phyloP scores from a whole-genome alignment of 106 monocot species.

The Allium cepa region DNA sequence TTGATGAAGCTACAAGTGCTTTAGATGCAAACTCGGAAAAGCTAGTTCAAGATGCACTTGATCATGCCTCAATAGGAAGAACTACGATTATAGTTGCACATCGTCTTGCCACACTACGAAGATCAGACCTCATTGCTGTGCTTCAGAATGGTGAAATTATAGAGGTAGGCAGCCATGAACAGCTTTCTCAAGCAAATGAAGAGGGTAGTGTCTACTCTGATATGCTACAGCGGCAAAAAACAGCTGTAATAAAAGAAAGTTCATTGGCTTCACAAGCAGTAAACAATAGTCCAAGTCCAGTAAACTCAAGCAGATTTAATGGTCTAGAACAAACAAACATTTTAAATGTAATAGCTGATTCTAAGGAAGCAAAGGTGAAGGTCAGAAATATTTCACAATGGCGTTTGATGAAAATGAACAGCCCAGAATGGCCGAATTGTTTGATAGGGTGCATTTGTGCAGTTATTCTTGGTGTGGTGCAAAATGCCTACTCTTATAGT shows the following conservation, averaged over 20 bases:
- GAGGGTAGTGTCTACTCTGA: slow-evolving; percentile 12
- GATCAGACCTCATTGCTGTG: slow-evolving; percentile 15
- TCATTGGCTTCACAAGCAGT: neutral
- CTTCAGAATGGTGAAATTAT: slow-evolving; percentile 12
- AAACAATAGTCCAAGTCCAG: neutral
- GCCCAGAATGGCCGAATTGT: slow-evolving; percentile 18
- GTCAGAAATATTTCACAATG: slow-evolving; percentile 8
- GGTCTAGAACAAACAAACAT: neutral
- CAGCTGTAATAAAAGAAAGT: neutral
- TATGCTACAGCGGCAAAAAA: slow-evolving; percentile 11
- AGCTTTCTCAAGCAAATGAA: slow-evolving; percentile 13
- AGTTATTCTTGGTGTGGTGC: slow-evolving; percentile 5
- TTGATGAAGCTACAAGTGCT: slow-evolving; percentile 24
- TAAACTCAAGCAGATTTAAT: neutral
- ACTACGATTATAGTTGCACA: slow-evolving; percentile 25
- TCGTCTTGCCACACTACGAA: slow-evolving; percentile 17
- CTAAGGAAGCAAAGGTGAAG: neutral
- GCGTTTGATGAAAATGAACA: slow-evolving; percentile 15
- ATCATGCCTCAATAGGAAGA: slow-evolving; percentile 15
- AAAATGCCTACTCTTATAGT: slow-evolving; percentile 1
- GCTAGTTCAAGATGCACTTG: slow-evolving; percentile 23
- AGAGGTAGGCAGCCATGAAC: slow-evolving; percentile 14
- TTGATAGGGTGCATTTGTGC: slow-evolving; percentile 15
- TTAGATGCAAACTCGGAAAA: slow-evolving; percentile 22
- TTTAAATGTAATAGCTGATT: neutral